A percentile compares a stretch with the other conserved stretches of the same genome.
Evolutionary conservation across 768 basidiomycete genomes (phyloP).

Genomic region (Pisolithus microcarpus): DNA sequence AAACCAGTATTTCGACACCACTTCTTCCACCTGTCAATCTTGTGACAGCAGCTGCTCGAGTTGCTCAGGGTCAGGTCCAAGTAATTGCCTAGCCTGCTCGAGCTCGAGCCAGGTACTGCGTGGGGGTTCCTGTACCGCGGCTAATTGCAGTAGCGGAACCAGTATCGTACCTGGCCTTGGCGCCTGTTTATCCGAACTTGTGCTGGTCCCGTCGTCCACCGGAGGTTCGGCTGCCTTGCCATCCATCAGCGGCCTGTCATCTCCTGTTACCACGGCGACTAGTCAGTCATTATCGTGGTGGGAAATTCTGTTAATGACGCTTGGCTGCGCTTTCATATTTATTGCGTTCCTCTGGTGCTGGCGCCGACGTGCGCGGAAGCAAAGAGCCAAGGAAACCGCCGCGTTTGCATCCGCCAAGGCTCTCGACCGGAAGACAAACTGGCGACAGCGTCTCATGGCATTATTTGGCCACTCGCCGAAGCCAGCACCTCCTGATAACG

Average conservation of each 20-base stretch:
- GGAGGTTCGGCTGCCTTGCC: constrained; percentile 40
- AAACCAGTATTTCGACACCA: constrained; percentile 63
- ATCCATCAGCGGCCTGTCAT: constrained; percentile 47
- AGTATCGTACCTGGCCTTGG: constrained; percentile 65
- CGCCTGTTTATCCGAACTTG: constrained; percentile 72
- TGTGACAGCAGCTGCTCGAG: constrained; percentile 77
- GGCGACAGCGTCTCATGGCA: constrained; percentile 50
- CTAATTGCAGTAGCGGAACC: constrained; percentile 51
- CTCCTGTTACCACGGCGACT: constrained; percentile 35
- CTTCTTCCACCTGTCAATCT: constrained; percentile 54
- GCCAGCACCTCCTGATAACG: constrained; percentile 25
- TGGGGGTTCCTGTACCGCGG: constrained; percentile 54
- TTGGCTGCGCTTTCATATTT: constrained; percentile 77
- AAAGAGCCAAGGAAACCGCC: constrained; percentile 59
- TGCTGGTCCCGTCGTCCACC: constrained; percentile 42
- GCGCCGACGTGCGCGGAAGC: constrained; percentile 63
- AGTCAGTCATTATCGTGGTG: constrained; percentile 58
- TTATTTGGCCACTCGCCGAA: constrained; percentile 46
- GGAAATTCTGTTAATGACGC: constrained; percentile 78
- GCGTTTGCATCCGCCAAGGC: constrained; percentile 56
- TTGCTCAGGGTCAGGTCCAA: constrained; percentile 63
- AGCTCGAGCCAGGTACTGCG: constrained; percentile 54
- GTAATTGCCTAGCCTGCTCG: constrained; percentile 68
- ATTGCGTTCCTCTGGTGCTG: constrained; percentile 58
- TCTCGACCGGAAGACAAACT: constrained; percentile 39